phyloP scores from a whole-genome alignment of 208 protist genomes.

The Crithidia sp. region DNA sequence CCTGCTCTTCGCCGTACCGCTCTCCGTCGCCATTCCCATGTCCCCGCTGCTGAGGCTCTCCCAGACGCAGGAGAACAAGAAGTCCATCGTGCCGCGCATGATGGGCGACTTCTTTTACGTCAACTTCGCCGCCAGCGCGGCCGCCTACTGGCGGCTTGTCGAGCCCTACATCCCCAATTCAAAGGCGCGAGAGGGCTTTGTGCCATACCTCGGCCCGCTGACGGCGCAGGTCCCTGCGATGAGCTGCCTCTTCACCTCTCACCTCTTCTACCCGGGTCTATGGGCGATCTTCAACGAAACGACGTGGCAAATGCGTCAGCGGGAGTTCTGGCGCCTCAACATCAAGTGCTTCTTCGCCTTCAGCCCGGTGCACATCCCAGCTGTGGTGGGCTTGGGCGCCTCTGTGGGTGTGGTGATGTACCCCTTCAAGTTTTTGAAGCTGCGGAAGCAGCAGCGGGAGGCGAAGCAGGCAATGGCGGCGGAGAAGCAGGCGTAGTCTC shows the following conservation, averaged over 20 bases:
- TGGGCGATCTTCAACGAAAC: slow-evolving; percentile 72
- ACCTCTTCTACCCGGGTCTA: slow-evolving; percentile 69
- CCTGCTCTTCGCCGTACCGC: slow-evolving; percentile 48
- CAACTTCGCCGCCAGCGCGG: slow-evolving; percentile 52
- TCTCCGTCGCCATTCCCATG: slow-evolving; percentile 46
- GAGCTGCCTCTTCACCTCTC: slow-evolving; percentile 53
- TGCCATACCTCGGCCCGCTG: slow-evolving; percentile 66
- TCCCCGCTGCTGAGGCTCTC: slow-evolving; percentile 69
- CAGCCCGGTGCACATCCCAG: slow-evolving; percentile 51
- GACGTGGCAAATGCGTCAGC: slow-evolving; percentile 50
- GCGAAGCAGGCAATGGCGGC: background rate
- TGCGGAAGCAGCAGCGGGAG: slow-evolving; percentile 14
- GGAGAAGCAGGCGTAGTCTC: background rate
- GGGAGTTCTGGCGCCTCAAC: slow-evolving; percentile 67
- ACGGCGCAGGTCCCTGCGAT: slow-evolving; percentile 58
- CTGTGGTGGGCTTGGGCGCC: slow-evolving; percentile 40
- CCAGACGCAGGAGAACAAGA: slow-evolving; percentile 64
- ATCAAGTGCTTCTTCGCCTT: slow-evolving; percentile 69
- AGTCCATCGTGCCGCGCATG: slow-evolving; percentile 64
- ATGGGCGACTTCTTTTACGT: slow-evolving; percentile 83
- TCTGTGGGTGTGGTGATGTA: slow-evolving; percentile 45
- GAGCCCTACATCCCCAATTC: slow-evolving; percentile 51
- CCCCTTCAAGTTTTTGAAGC: slow-evolving; percentile 67
- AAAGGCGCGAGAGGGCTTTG: slow-evolving; percentile 46
- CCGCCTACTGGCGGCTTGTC: slow-evolving; percentile 49